These are phyloP conservation scores for Volvariella surrecta DNA, from an alignment of 1,284 basidiomycete species.

Conservation along the genomic window DNA sequence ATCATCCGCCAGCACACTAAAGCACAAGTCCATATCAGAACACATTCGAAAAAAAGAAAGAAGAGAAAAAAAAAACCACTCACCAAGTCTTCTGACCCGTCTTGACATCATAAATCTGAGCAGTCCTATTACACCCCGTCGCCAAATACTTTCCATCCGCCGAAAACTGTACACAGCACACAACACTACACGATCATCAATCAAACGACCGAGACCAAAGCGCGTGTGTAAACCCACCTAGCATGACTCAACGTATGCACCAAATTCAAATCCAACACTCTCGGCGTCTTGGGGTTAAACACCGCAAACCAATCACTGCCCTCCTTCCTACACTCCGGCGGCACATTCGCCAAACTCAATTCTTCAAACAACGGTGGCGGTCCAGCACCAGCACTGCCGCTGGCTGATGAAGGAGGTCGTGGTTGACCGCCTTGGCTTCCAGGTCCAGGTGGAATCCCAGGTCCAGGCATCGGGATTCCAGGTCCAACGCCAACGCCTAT, in stretches of 20 bases:
- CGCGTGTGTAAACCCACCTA: slow-evolving; percentile 47
- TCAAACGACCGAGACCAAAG: too few relatives aligned
- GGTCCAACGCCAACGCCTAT: too few relatives aligned
- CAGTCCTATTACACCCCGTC: slow-evolving; percentile 86
- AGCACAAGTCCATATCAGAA: slow-evolving; percentile 2
- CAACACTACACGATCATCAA: slow-evolving; percentile 55
- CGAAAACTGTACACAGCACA: slow-evolving; percentile 89
- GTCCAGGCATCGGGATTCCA: too few relatives aligned
- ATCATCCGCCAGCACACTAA: slow-evolving; percentile 68
- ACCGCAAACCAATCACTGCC: slow-evolving; percentile 94
- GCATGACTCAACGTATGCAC: slow-evolving; percentile 92
- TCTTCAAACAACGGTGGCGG: slow-evolving; percentile 27
- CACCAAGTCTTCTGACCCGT: slow-evolving; percentile 78
- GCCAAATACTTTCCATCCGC: slow-evolving; percentile 84
- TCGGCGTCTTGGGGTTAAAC: slow-evolving; percentile 83
- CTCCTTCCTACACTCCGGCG: slow-evolving; percentile 37
- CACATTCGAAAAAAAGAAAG: background rate
- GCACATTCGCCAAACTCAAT: slow-evolving; percentile 26
- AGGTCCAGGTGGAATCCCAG: slow-evolving; percentile 24
- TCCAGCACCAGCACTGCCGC: too few relatives aligned
- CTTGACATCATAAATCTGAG: slow-evolving; percentile 87
- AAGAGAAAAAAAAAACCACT: slow-evolving; percentile 14
- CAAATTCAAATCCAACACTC: slow-evolving; percentile 79
- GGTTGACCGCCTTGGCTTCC: slow-evolving; percentile 13
- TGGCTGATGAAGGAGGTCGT: too few relatives aligned